phyloP scores from a whole-genome alignment of 2,329 filamentous ascomycete genomes.

The Claviceps sp. region DNA sequence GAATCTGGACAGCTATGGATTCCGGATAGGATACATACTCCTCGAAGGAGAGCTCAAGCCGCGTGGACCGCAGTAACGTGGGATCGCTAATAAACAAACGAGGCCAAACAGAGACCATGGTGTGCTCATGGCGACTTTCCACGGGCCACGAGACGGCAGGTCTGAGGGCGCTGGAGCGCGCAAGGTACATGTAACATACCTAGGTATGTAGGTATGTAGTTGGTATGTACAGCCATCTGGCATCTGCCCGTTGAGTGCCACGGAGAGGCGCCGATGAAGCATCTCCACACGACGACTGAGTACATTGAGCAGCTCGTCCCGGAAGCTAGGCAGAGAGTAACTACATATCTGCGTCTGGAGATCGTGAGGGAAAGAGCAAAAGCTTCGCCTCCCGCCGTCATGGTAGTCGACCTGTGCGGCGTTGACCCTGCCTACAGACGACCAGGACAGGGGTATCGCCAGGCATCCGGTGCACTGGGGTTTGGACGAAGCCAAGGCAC shows the following conservation, averaged over 20 bases:
- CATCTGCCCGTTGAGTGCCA: too few relatives aligned
- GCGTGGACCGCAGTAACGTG: neutral
- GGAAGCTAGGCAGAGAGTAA: neutral
- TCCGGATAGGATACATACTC: too few relatives aligned
- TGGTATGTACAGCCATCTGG: too few relatives aligned
- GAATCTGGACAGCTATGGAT: neutral
- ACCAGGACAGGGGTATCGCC: neutral
- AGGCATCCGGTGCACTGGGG: neutral
- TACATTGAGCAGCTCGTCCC: too few relatives aligned
- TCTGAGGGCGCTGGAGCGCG: too few relatives aligned
- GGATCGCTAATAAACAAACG: neutral
- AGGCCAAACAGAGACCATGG: too few relatives aligned
- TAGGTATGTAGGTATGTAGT: too few relatives aligned
- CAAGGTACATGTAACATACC: too few relatives aligned
- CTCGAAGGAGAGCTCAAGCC: neutral
- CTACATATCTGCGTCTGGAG: neutral
- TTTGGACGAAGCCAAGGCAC: neutral
- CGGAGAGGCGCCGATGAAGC: too few relatives aligned
- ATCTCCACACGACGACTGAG: too few relatives aligned
- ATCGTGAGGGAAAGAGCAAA: neutral
- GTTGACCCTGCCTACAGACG: neutral
- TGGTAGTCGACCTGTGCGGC: neutral
- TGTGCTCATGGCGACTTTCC: too few relatives aligned
- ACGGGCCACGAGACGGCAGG: too few relatives aligned
- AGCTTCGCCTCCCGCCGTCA: neutral